Evolutionary conservation across 2,329 filamentous ascomycete species (phyloP), one percentile per base, ranked within the genome.

Genomic region (Beauveria asiatica): DNA sequence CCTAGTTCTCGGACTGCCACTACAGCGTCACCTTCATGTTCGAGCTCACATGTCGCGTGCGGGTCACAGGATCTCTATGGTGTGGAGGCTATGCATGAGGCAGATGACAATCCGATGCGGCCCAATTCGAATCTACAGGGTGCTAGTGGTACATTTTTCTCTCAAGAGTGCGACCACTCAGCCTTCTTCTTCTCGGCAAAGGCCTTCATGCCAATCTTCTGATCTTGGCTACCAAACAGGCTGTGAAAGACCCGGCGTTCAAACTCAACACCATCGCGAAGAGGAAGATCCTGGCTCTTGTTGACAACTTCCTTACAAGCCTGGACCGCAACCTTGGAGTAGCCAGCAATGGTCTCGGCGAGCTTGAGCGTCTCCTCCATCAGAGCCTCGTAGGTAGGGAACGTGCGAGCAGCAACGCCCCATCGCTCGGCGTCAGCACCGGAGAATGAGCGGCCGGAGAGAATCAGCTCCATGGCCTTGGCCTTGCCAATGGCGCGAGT

Each of bases 301-400:
- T 97, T 96, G 60, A 99, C 93, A n/a, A 94, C 93, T 80, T 99
- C 94, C 81, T 99, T 99, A 61, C 84, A 88, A 11, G 89, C 94
- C 76, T 91, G 86, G 61, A 96, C 85, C 1, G 93, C 89, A n/a
- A 99, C 87, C 70, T 82, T 85, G 57, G 89, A 92, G 75, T 94
- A 91, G 1, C 88, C 78, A 0, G 94, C 92, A 76, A 99, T 97
- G 57, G 85, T 92, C 79, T 89, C 90, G 2, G 94, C 94, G 19
- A 91, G 93, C 71, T 87, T 84, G 62, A 96, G 73, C 3, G 92
- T 86, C 59, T 85, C 90, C 68, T 91, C 86, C 71, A 97, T 86
- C 69, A 96, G 80, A 70, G 88, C 87, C 65, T 96, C 89, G 65
- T 93, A 85, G 6, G 81, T 88, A 13, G 86, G 84, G 71, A 96